These are phyloP conservation scores for Beauveria sp. DNA, from an alignment of 2,329 filamentous ascomycete genomes.

Conservation along the genomic window DNA sequence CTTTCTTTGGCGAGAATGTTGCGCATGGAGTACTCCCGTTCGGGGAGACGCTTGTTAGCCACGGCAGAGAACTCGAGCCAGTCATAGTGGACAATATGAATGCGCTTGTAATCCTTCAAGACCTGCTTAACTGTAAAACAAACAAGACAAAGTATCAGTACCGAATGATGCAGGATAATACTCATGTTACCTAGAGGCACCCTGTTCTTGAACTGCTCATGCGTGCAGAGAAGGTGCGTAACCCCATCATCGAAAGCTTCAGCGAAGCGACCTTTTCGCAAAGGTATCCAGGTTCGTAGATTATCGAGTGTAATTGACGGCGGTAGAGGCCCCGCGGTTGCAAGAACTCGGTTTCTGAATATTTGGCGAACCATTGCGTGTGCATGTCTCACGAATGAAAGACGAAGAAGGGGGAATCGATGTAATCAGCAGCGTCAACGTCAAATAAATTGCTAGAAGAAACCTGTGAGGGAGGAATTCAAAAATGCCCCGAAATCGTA, in stretches of 20 bases:
- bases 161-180: neutral
- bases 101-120: constrained; percentile 25
- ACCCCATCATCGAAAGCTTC: constrained; percentile 43
- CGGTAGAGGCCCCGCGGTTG: constrained; percentile 51
- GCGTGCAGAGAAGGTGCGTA: constrained; percentile 67
- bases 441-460: neutral
- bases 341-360: constrained; percentile 48
- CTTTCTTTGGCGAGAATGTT: constrained; percentile 22
- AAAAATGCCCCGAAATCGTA: neutral
- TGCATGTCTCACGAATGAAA: neutral
- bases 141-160: neutral
- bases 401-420: neutral
- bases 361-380: constrained; percentile 28
- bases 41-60: constrained; percentile 23
- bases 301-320: constrained; percentile 41
- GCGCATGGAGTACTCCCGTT: constrained; percentile 36
- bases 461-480: neutral
- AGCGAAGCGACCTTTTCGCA: constrained; percentile 51
- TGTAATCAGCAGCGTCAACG: neutral
- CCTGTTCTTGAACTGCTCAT: constrained; percentile 49
- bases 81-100: constrained; percentile 39
- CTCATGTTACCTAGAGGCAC: constrained; percentile 26
- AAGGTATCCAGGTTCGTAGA: constrained; percentile 57
- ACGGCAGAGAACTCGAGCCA: constrained; percentile 44
- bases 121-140: constrained; percentile 28